These are phyloP conservation scores for Umbilicaria muhlenbergii DNA, from an alignment of 495 filamentous ascomycete species.

Conservation along the genomic window DNA sequence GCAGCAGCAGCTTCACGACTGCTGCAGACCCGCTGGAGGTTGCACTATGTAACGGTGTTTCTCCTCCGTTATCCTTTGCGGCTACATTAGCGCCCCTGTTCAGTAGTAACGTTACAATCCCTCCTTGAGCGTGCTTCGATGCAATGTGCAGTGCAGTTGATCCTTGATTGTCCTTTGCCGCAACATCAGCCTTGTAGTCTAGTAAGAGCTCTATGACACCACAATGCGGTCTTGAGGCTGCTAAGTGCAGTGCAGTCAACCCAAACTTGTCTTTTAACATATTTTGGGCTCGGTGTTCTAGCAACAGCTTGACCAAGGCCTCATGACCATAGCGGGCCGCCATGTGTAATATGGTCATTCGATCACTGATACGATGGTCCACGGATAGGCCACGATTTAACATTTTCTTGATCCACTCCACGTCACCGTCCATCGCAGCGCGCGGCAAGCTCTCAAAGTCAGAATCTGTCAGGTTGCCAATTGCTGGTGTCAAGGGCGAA, in stretches of 20 bases:
- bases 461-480: neutral
- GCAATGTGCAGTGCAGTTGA: neutral
- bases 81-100: slow-evolving; percentile 17
- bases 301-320: neutral
- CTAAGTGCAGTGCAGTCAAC: neutral
- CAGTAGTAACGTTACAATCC: slow-evolving; percentile 1
- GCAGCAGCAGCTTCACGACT: slow-evolving; percentile 10
- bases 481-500: neutral
- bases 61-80: neutral
- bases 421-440: neutral
- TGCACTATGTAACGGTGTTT: slow-evolving; percentile 8
- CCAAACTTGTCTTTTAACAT: neutral
- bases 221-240: neutral
- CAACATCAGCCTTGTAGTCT: neutral
- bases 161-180: neutral
- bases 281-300: neutral
- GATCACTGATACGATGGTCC: neutral
- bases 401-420: neutral
- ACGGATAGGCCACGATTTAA: neutral
- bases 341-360: neutral
- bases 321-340: neutral
- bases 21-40: neutral
- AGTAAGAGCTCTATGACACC: neutral
- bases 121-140: no score
- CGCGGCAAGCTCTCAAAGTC: neutral